Percentiles rank a stretch among this genome's conserved stretches.
These are phyloP conservation scores for Pyrus hybrid DNA, from an alignment of 331 rosid genomes.

Conservation along the genomic window DNA sequence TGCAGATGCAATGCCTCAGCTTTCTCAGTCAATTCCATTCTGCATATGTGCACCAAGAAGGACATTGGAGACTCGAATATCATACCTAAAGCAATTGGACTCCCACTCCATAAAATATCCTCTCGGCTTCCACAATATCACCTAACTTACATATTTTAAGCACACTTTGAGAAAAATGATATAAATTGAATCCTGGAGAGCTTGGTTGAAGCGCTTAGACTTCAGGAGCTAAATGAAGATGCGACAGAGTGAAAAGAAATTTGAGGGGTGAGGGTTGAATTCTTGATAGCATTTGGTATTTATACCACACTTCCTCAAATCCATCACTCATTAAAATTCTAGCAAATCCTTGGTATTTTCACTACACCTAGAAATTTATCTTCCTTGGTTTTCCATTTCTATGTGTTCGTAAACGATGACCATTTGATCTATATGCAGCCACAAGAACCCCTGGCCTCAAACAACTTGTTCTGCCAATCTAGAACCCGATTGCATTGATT, in stretches of 20 bases:
- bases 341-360: too few relatives aligned
- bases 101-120: slow-evolving; percentile 69
- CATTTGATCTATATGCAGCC: too few relatives aligned
- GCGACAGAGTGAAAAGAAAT: slow-evolving; percentile 28
- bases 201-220: slow-evolving; percentile 47
- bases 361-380: too few relatives aligned
- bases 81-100: slow-evolving; percentile 40
- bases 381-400: too few relatives aligned
- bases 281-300: too few relatives aligned
- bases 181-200: slow-evolving; percentile 42
- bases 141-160: slow-evolving; percentile 24
- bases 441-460: too few relatives aligned
- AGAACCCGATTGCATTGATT: too few relatives aligned
- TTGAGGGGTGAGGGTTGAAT: too few relatives aligned
- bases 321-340: too few relatives aligned
- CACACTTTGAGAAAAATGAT: background rate
- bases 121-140: slow-evolving; percentile 50
- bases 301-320: too few relatives aligned
- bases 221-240: slow-evolving; percentile 30
- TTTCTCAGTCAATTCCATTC: slow-evolving; percentile 52
- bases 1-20: slow-evolving; percentile 65
- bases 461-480: too few relatives aligned
- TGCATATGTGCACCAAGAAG: slow-evolving; percentile 82
- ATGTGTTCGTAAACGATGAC: too few relatives aligned
- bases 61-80: slow-evolving; percentile 73